Base-by-base conservation (phyloP, 139 green algal genomes). In the Gonium pectorale region DNA sequence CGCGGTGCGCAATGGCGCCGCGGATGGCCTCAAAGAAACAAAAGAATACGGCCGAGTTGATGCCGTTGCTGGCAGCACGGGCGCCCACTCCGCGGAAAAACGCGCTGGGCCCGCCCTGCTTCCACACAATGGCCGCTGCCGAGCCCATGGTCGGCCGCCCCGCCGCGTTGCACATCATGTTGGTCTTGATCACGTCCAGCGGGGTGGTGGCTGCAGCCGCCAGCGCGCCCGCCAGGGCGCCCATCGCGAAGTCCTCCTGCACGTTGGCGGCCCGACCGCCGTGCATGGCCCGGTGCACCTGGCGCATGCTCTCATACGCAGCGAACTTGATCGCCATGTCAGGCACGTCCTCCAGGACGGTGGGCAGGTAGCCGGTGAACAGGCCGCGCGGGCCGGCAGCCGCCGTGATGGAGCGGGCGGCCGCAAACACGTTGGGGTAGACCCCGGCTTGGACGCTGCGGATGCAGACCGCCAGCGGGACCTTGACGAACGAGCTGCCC, bases 321-420 rank as follows among this genome's bases (percentile, higher is more conserved):
- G 94, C 94, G 89, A 98, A 98, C 87, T 98, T 98, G 87, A 97
- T 89, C 11, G 95, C 95, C 94, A 97, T 98, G 92, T 98, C 95
- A 21, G 95, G 95, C 9, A 97, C 91, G 84, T 98, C 95, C 85
- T 98, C 95, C 64, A 98, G 88, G 70, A 98, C 79, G 0, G 95
- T 97, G 52, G 95, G 95, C 44, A 94, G 52, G 79, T 94, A 98
- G 33, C 95, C 95, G 11, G 93, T 96, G 89, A 96, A 97, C 52
- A 98, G 89, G 3, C 95, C 94, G 21, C 94, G 77, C 21, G 79
- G 49, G 31, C 95, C 95, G 19, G 92, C 92, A 37, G 91, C 90
- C 1, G 27, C 33, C 2, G 90, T 86, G 79, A 98, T 97, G 54
- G 67, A 82, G 7, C 52, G 40, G 0, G 89, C 90, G 3, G 95